Conservation (phyloP, 495 filamentous ascomycete genomes). For the Penicillium dipodomyicola region DNA sequence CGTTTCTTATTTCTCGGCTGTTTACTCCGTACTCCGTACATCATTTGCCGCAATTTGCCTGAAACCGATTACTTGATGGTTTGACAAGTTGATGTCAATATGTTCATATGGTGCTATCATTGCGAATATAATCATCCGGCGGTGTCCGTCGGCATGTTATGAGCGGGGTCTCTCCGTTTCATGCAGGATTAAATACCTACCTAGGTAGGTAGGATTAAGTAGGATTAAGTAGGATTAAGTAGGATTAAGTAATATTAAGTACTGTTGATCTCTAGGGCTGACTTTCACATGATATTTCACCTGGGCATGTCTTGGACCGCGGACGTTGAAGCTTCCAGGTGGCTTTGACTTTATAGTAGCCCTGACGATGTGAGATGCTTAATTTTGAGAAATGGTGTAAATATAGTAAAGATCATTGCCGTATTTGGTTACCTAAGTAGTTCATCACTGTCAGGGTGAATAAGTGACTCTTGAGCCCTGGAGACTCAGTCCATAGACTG, state of each 20-base stretch:
- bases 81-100: background rate
- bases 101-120: background rate
- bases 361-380: background rate
- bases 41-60: slow-evolving; percentile 14
- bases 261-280: background rate
- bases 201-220: background rate
- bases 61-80: slow-evolving; percentile 11
- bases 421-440: background rate
- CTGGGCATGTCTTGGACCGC: background rate
- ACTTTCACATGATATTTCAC: slow-evolving; percentile 3
- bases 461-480: background rate
- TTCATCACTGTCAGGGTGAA: background rate
- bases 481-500: background rate
- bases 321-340: slow-evolving; percentile 18
- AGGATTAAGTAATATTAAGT: background rate
- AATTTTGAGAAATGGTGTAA: background rate
- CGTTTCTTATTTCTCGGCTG: slow-evolving; percentile 9
- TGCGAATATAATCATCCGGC: background rate
- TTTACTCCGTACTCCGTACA: background rate
- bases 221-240: background rate
- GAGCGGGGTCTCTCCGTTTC: slow-evolving; percentile 1
- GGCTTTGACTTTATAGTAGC: slow-evolving; percentile 1
- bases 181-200: background rate
- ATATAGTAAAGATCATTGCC: background rate
- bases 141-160: slow-evolving; percentile 27